Percentiles rank a stretch among this genome's conserved stretches.
Conservation (phyloP, 768 basidiomycete genomes). For the Suillus ampliporus region DNA sequence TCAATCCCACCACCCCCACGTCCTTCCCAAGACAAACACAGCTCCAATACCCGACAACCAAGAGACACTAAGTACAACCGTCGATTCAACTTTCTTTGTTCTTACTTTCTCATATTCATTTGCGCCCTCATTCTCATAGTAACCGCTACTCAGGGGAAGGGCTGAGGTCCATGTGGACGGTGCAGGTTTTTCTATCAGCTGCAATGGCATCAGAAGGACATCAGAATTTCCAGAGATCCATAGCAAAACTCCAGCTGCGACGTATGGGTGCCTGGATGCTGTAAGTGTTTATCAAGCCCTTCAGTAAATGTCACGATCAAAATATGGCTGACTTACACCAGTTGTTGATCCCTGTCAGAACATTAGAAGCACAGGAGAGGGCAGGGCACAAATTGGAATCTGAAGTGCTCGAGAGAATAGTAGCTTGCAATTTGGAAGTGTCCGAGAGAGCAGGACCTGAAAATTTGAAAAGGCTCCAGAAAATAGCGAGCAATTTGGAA, state of each 20-base stretch:
- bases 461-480: too few relatives aligned
- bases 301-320: background rate
- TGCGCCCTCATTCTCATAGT: background rate
- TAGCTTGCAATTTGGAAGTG: background rate
- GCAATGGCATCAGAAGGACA: background rate
- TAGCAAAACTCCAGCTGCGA: background rate
- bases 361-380: background rate
- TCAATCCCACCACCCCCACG: constrained; percentile 10
- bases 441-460: too few relatives aligned
- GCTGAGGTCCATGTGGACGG: background rate
- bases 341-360: background rate
- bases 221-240: background rate
- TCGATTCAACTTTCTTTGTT: background rate
- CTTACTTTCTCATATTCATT: background rate
- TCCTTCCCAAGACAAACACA: constrained; percentile 9
- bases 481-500: too few relatives aligned
- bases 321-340: background rate
- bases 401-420: background rate
- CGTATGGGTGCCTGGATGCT: constrained; percentile 9
- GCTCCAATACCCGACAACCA: background rate
- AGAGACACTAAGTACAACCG: background rate
- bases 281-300: background rate
- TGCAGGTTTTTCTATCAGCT: background rate
- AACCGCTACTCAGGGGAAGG: background rate
- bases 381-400: background rate